Evolutionary conservation across 371 early-diverging fungal species (phyloP).

Genomic region (Mortierella sp.): DNA sequence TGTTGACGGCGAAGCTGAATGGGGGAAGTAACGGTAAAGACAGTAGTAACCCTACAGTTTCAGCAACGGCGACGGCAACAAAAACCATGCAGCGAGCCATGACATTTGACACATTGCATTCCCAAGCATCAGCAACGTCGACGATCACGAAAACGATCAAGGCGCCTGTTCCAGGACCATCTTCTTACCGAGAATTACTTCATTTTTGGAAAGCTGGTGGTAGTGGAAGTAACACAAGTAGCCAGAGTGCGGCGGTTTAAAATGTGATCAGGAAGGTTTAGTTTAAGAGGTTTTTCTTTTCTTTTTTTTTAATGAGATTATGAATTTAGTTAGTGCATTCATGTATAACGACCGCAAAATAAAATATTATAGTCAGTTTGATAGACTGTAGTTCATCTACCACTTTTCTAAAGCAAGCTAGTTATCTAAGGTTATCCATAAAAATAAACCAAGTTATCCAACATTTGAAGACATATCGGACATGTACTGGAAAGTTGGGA

Average conservation of each 20-base stretch:
- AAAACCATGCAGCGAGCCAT: constrained; percentile 24
- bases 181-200: constrained; percentile 45
- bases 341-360: too few relatives aligned
- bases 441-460: too few relatives aligned
- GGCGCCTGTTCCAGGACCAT: constrained; percentile 33
- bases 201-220: constrained; percentile 55
- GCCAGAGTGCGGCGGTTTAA: constrained; percentile 25
- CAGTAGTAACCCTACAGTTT: not conserved
- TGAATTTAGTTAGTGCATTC: too few relatives aligned
- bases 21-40: not conserved
- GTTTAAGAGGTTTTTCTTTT: too few relatives aligned
- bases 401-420: too few relatives aligned
- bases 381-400: too few relatives aligned
- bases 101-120: constrained; percentile 30
- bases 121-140: constrained; percentile 13
- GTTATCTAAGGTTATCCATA: too few relatives aligned
- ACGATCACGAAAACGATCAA: constrained; percentile 26
- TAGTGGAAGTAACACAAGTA: constrained; percentile 10
- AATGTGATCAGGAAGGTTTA: not conserved
- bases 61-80: constrained; percentile 6
- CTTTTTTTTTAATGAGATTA: too few relatives aligned
- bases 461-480: too few relatives aligned
- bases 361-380: too few relatives aligned
- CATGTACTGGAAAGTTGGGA: too few relatives aligned
- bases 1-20: constrained; percentile 26